These are phyloP conservation scores for Amylocarpus encephaloides DNA, from an alignment of 2,329 filamentous ascomycete genomes.

Conservation along the genomic window DNA sequence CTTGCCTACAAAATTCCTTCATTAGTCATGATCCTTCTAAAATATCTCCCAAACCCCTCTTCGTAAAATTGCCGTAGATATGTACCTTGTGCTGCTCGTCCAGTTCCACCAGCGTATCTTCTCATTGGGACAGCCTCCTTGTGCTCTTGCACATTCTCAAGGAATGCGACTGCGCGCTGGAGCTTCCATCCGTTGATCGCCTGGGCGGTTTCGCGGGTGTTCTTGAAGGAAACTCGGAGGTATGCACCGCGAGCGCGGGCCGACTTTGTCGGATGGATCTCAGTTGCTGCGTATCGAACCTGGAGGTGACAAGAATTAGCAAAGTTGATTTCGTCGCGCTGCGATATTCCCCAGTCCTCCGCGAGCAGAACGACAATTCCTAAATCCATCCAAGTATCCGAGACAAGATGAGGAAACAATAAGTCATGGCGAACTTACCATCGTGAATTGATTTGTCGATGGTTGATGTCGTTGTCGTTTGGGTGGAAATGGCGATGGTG, in stretches of 20 bases:
- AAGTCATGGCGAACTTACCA: no score
- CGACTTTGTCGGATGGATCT: slow-evolving; percentile 84
- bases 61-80: neutral
- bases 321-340: neutral
- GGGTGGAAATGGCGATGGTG: no score
- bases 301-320: slow-evolving; percentile 31
- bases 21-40: slow-evolving; percentile 17
- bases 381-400: no score
- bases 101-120: slow-evolving; percentile 92
- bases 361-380: no score
- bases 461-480: no score
- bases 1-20: slow-evolving; percentile 63
- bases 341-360: no score
- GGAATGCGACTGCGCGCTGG: slow-evolving; percentile 88
- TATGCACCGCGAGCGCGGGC: slow-evolving; percentile 97
- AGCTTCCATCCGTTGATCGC: slow-evolving; percentile 99
- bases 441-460: no score
- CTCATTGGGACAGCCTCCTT: slow-evolving; percentile 98
- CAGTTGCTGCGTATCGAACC: slow-evolving; percentile 94
- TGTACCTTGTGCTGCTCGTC: slow-evolving; percentile 94
- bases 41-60: neutral
- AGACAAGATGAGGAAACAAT: no score
- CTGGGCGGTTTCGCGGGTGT: slow-evolving; percentile 99
- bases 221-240: slow-evolving; percentile 99
- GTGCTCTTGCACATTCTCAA: slow-evolving; percentile 96